Evolutionary conservation across 352 stramenopile species (phyloP), one percentile per base, ranked within the genome.

Genomic region (Globisporangium alternatum): DNA sequence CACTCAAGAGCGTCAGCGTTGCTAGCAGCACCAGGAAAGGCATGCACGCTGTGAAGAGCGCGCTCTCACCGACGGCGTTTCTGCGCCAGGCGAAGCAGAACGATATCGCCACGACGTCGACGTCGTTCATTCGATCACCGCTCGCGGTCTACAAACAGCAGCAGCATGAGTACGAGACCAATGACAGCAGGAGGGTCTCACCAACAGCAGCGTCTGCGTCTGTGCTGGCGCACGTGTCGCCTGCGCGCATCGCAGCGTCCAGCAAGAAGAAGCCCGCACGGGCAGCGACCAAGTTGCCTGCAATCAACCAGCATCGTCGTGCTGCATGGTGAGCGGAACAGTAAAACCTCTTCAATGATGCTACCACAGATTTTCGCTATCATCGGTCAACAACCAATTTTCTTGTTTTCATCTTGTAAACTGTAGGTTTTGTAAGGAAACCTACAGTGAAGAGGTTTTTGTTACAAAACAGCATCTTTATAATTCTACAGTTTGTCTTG

Each of bases 61-160:
- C 76, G 19, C 51, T 87, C 33, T 87, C 80, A 10, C 80, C 80
- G 5, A 78, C 77, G 25, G 81, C 80, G 47, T 89, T 80, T 74
- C 60, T 89, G 44, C 74, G 76, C 10, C 54, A 56, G 5, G 44
- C 54, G 28, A 52, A 25, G 47, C 59, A 64, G 33, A 64, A 21
- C 22, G 48, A 47, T 35, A 15, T 19, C 28, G 22, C 62, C 0
- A 49, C 45, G 6, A 17, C 25, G 21, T 33, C 55, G 1, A 2
- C 13, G n/a, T 45, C 61, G 30, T 53, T 65, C 25, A 64, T 77
- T 21, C 51, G 61, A 15, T 55, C 64, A 43, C 73, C 73, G 1
- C 62, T 58, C 2, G 64, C 33, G 8, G 58, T 39, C 17, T 74
- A 68, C 53, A 68, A 67, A 56, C 52, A 67, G 31, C 53, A 62